These are phyloP conservation scores for Russula brevipes DNA, from an alignment of 768 basidiomycete genomes.

Conservation along the genomic window DNA sequence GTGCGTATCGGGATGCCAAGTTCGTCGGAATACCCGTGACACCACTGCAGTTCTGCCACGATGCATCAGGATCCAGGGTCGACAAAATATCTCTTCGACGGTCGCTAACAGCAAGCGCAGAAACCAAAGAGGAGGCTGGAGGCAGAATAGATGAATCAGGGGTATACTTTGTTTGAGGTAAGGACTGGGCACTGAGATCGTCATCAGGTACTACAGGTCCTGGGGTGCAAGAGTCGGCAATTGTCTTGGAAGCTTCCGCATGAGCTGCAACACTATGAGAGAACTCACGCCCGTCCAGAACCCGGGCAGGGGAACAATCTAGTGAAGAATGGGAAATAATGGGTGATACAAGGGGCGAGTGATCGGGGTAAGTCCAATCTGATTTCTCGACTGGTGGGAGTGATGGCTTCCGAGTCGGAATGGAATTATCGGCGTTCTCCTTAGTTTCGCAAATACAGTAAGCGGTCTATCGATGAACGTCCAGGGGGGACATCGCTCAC, in stretches of 20 bases:
- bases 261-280: no score
- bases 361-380: no score
- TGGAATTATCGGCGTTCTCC: background rate
- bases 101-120: no score
- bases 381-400: background rate
- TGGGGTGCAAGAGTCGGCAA: background rate
- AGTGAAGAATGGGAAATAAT: background rate
- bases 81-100: no score
- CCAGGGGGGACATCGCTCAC: background rate
- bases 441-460: background rate
- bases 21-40: no score
- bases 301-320: background rate
- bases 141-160: no score
- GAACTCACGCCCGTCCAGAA: background rate
- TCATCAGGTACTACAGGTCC: background rate
- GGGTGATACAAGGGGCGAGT: background rate
- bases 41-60: no score
- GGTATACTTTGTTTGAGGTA: no score
- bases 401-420: background rate
- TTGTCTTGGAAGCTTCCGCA: background rate
- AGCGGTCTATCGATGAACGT: background rate
- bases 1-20: no score
- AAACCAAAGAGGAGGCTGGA: no score
- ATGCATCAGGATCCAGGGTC: no score
- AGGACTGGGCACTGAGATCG: no score